A percentile compares a stretch with the other conserved stretches of the same genome.
Conservation (phyloP, 805 yeast species). For the Nakazawaea anatomiae region DNA sequence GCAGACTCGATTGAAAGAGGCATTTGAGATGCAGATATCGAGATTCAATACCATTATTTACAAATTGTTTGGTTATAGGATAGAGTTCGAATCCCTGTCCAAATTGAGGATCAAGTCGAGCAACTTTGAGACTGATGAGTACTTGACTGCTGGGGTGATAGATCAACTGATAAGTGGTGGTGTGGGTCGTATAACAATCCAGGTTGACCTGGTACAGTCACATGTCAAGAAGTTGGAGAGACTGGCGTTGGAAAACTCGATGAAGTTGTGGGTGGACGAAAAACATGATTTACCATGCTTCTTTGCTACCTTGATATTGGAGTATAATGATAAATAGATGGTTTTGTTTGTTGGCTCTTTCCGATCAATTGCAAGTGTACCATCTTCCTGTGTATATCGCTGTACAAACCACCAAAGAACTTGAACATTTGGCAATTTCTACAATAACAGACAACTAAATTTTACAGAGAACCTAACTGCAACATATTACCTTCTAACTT, state of each 20-base stretch:
- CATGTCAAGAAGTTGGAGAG: conserved; percentile 15
- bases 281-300: conserved; percentile 72
- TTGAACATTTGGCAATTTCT: too few species aligned
- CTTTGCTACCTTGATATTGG: conserved; percentile 66
- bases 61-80: conserved; percentile 62
- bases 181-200: neutral
- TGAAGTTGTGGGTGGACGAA: conserved; percentile 62
- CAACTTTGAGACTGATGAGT: conserved; percentile 27
- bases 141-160: conserved; percentile 14
- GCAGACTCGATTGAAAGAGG: conserved; percentile 45
- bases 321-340: conserved; percentile 15
- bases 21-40: conserved; percentile 58
- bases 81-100: conserved; percentile 59
- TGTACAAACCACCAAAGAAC: too few species aligned
- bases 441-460: too few species aligned
- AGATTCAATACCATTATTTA: conserved; percentile 67
- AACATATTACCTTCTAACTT: too few species aligned
- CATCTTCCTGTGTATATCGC: too few species aligned
- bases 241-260: conserved; percentile 37
- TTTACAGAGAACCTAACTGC: too few species aligned
- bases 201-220: conserved; percentile 41
- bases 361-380: too few species aligned
- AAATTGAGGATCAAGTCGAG: conserved; percentile 46
- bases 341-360: too few species aligned
- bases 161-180: conserved; percentile 14